phyloP scores from a whole-genome alignment of 2,329 filamentous ascomycete genomes.

The Calonectria hawksworthii region DNA sequence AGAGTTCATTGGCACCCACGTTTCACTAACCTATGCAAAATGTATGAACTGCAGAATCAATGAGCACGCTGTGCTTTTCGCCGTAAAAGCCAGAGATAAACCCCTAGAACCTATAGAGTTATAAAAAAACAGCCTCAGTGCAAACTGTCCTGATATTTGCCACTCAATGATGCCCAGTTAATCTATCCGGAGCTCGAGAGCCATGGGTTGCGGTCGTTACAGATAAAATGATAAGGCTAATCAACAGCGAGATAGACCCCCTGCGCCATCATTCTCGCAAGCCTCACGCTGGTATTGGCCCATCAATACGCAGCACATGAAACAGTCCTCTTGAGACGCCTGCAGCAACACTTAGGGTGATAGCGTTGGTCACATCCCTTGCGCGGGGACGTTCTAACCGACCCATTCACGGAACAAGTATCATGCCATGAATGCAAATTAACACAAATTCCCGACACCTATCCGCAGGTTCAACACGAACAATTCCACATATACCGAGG shows the following conservation, averaged over 20 bases:
- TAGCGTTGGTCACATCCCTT: background rate
- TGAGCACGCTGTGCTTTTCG: background rate
- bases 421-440: background rate
- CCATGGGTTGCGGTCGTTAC: background rate
- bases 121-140: background rate
- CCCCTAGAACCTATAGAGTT: background rate
- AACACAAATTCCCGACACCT: background rate
- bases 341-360: conserved; percentile 1
- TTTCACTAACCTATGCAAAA: background rate
- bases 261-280: background rate
- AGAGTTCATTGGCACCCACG: background rate
- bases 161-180: background rate
- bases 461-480: too few relatives aligned
- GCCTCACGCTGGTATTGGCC: background rate
- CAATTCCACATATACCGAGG: background rate
- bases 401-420: background rate
- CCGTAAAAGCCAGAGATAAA: background rate
- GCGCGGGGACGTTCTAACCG: background rate
- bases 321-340: background rate
- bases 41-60: background rate
- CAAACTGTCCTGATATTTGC: too few relatives aligned
- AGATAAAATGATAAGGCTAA: background rate
- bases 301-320: conserved; percentile 5
- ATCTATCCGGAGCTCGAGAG: background rate
- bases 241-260: background rate